phyloP scores from a whole-genome alignment of 202 grass and related monocot species.

The Zizania palustris region DNA sequence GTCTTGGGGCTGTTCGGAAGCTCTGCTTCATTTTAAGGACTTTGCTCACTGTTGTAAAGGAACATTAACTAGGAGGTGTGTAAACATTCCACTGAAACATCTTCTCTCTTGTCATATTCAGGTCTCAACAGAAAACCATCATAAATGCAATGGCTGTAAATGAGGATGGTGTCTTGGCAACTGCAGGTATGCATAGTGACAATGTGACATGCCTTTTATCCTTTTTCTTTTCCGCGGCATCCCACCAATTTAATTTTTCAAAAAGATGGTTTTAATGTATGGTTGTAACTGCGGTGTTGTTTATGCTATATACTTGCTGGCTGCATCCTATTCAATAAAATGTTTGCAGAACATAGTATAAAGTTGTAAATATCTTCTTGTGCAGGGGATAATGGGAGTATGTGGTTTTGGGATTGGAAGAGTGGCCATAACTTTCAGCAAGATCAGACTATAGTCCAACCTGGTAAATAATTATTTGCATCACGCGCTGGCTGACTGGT shows the following conservation, averaged over 20 bases:
- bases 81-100: slow-evolving; percentile 16
- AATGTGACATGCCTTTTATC: background rate
- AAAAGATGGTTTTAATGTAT: background rate
- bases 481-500: background rate
- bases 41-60: background rate
- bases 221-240: background rate
- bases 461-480: slow-evolving; percentile 54
- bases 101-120: slow-evolving; percentile 36
- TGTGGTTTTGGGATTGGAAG: slow-evolving; percentile 99
- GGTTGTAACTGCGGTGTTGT: background rate
- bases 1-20: background rate
- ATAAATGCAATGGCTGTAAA: slow-evolving; percentile 98
- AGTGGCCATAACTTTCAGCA: slow-evolving; percentile 98
- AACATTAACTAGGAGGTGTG: background rate
- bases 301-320: slow-evolving; percentile 10
- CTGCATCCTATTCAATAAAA: background rate
- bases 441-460: slow-evolving; percentile 90
- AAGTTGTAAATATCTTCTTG: slow-evolving; percentile 22
- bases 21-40: background rate
- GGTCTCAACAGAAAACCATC: slow-evolving; percentile 98
- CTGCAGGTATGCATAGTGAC: slow-evolving; percentile 63
- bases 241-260: background rate
- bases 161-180: slow-evolving; percentile 92
- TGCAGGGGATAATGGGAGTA: slow-evolving; percentile 96
- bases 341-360: slow-evolving; percentile 4